Evolutionary conservation across 1,139 yeast genomes (phyloP), one percentile per base, ranked within the genome.

Genomic region (Lodderomyces beijingensis): DNA sequence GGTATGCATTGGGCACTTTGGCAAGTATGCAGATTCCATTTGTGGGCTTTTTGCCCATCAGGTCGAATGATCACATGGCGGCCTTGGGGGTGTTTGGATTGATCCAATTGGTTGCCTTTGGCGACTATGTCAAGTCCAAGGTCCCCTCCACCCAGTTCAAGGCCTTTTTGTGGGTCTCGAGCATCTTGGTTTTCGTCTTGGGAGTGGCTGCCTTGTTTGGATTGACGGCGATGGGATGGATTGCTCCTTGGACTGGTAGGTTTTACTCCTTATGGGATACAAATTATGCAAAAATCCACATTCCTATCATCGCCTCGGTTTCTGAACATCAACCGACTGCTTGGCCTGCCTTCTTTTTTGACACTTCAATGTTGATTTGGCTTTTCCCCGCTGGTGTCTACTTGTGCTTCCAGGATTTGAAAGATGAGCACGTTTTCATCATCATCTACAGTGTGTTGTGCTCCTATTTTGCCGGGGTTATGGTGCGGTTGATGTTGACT

Each of bases 261-360:
- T 93, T 93, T 69, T 93, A 93, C 65, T 89, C 97, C 4, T 68
- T 93, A 46, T 93, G 98, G 98, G 98, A 93, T 58, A 91, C 98
- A 4, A 84, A 76, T 55, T 93, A 93, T 53, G 99, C 99, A 42
- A 91, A 88, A 67, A 85, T 91, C 45, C 98, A 93, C 57, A 93
- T 93, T 50, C 99, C 99, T 33, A 93, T 93, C 55, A 93, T 93
- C 61, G 98, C 98, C 1, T 89, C 97, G 3, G 99, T 93, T 32
- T 86, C 96, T 10, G 99, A 93, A 65, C 99, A 93, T 69, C 99
- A 93, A 68, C 99, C 99, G 39, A 91, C 98, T 16, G 96, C 98
- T 9, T 93, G 99, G 99, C 95, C 98, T 10, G 79, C 96, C 8
- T 93, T 91, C 62, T 91, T 87, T 73, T 87, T 91, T 57, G 99